Conservation (phyloP, 176 grass and related monocot genomes). For the Oryza brachyantha region DNA sequence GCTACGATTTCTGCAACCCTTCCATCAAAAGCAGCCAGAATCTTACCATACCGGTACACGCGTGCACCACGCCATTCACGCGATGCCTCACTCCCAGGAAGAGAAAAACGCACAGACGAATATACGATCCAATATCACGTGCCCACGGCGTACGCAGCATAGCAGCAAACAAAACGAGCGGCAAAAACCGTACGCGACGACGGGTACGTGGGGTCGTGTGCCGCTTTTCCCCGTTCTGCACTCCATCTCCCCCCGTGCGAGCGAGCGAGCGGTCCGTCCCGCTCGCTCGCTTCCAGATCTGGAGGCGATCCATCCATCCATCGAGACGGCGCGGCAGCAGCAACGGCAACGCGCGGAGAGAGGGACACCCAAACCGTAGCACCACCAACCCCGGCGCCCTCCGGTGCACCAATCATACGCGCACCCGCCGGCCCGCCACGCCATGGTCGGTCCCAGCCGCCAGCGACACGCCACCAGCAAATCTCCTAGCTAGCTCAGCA, state of each 20-base stretch:
- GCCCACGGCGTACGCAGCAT: neutral
- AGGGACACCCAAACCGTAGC: slow-evolving; percentile 42
- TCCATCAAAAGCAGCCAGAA: neutral
- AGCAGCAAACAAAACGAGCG: too few species aligned
- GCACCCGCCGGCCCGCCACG: neutral
- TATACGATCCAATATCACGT: neutral
- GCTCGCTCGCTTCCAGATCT: slow-evolving; percentile 36
- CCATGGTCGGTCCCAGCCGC: slow-evolving; percentile 8
- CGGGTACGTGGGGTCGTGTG: neutral
- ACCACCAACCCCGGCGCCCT: slow-evolving; percentile 28
- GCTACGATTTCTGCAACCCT: neutral
- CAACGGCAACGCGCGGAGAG: neutral
- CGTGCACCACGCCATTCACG: too few species aligned
- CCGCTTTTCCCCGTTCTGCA: slow-evolving; percentile 21
- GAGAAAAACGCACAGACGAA: neutral
- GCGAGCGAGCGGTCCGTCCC: neutral
- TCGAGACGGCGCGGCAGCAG: neutral
- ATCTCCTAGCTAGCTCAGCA: neutral
- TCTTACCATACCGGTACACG: too few species aligned
- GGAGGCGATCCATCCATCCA: neutral
- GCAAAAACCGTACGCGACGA: neutral
- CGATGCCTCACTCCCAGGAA: too few species aligned
- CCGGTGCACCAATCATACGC: slow-evolving; percentile 31
- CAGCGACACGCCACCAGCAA: slow-evolving; percentile 28
- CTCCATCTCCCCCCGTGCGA: slow-evolving; percentile 14